Base-by-base conservation (phyloP, 306 rosid species). In the Castanospermum australe region DNA sequence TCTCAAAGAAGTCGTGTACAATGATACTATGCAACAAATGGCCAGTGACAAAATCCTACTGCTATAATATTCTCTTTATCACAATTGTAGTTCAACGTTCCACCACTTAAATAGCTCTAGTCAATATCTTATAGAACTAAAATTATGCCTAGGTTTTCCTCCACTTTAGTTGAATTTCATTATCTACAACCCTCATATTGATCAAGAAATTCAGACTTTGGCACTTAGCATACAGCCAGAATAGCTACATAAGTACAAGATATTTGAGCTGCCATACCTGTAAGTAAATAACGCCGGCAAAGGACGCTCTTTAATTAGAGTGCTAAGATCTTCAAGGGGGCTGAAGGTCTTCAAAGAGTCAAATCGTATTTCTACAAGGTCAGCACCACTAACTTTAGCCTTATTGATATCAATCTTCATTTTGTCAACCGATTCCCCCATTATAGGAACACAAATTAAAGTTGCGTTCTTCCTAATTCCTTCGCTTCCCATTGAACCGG, bases 291-390 rank as follows among this genome's bases (percentile, higher is more conserved):
- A 33, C 0, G 82, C 79, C 6, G 97, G 91, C 87, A 91, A 69
- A 18, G 91, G 85, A 62, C 80, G 74, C 39, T 67, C 81, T 68
- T 82, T 71, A 55, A 89, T 79, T 8, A 91, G 76, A 52, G 79
- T 41, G 68, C 75, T 83, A 33, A 91, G 83, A 71, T 89, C 89
- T n/a, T 81, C 75, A 25, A 8, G 22, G 32, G 84, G 86, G 75
- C 82, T 32, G 81, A 89, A 89, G 76, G 5, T 77, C 82, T 89
- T 86, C 83, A 91, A 75, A 65, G 79, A 76, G 82, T 89, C 94
- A 78, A 91, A 84, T 74, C 97, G 87, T 66, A 91, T 79, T 87
- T 91, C 97, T 54, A 89, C 92, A 80, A 91, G 83, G 81, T 91
- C 92, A 64, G 90, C 97, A 57, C 84, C 94, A 66, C 41, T 39